phyloP scores from a whole-genome alignment of 345 rosid genomes.

The Aquilaria malaccensis region DNA sequence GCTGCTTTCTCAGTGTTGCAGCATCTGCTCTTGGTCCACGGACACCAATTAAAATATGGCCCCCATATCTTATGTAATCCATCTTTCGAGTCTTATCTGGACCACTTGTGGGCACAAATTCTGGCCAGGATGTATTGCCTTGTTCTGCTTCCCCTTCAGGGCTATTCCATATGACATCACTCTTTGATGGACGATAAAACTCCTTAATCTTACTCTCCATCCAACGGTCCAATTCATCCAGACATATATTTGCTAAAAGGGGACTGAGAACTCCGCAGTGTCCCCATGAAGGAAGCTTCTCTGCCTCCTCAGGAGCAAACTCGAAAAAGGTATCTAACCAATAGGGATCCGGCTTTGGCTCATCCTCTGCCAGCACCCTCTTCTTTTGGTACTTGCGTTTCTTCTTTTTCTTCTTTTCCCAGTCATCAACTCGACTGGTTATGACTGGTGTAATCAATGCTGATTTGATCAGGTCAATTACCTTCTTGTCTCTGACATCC shows the following conservation, averaged over 20 bases:
- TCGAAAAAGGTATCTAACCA: conserved; percentile 96
- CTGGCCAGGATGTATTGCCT: conserved; percentile 98
- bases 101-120: conserved; percentile 97
- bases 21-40: conserved; percentile 97
- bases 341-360: conserved; percentile 97
- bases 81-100: conserved; percentile 94
- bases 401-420: conserved; percentile 61
- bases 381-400: conserved; percentile 93
- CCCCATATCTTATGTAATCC: conserved; percentile 82
- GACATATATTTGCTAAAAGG: conserved; percentile 79
- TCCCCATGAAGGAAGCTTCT: conserved; percentile 87
- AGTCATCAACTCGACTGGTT: conserved; percentile 43
- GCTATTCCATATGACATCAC: conserved; percentile 87
- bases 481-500: conserved; percentile 93
- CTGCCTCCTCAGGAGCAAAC: conserved; percentile 97
- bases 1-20: conserved; percentile 83
- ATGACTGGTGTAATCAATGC: conserved; percentile 84
- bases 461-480: conserved; percentile 72
- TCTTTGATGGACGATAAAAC: conserved; percentile 82
- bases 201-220: conserved; percentile 86
- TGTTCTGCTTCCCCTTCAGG: conserved; percentile 93
- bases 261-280: conserved; percentile 94
- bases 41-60: conserved; percentile 86
- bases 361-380: conserved; percentile 91
- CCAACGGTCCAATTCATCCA: conserved; percentile 86